Evolutionary conservation across 371 early-diverging fungal species (phyloP).

Genomic region (Mortierella sp.): DNA sequence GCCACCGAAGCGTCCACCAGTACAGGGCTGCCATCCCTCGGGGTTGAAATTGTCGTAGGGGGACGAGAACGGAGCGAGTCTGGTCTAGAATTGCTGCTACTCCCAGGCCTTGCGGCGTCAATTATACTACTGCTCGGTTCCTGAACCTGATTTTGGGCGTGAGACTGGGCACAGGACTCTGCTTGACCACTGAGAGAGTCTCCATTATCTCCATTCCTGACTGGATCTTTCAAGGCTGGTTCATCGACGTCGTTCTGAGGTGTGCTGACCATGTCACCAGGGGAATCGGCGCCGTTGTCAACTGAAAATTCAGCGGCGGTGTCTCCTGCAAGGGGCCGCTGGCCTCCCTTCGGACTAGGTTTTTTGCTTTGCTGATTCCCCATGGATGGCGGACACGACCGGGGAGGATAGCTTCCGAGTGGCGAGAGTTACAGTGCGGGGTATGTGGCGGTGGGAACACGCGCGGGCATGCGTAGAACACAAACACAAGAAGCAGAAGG

Average conservation of each 20-base stretch:
- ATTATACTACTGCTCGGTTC: too few species aligned
- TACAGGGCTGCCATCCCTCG: constrained; percentile 24
- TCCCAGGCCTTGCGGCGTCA: neutral
- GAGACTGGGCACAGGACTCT: too few species aligned
- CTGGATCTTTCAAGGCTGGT: neutral
- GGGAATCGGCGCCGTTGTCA: neutral
- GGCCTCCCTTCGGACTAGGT: constrained; percentile 20
- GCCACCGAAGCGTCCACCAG: constrained; percentile 32
- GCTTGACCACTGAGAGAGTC: constrained; percentile 5
- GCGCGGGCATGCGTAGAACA: too few species aligned
- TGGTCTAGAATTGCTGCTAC: constrained; percentile 8
- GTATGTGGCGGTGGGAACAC: neutral
- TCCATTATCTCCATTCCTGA: neutral
- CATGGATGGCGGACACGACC: constrained; percentile 8
- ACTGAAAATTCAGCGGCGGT: neutral
- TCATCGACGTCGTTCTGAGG: neutral
- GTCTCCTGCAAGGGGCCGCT: constrained; percentile 8
- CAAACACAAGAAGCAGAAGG: too few species aligned
- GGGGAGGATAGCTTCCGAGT: neutral
- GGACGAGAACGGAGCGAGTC: constrained; percentile 13
- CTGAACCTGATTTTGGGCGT: too few species aligned
- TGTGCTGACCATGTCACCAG: neutral
- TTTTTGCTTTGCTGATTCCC: constrained; percentile 38
- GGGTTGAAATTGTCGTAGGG: constrained; percentile 1
- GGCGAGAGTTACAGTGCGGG: constrained; percentile 1